Conservation (phyloP, 2,329 filamentous ascomycete species). For the Sarocladium kiliense region DNA sequence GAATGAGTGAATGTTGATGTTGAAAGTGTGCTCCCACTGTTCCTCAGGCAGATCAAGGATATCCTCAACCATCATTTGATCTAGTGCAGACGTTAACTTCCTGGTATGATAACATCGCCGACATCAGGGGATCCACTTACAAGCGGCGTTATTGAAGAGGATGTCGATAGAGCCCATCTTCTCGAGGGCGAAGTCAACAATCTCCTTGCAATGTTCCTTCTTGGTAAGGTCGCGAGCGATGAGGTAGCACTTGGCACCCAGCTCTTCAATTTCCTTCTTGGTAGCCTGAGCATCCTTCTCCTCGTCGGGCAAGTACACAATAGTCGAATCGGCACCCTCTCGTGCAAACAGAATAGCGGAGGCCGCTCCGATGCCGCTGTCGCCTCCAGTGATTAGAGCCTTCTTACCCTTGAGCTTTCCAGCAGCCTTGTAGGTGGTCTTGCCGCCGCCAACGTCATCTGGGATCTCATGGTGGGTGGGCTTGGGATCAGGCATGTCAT, state of each 20-base stretch:
- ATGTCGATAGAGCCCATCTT: constrained; percentile 68
- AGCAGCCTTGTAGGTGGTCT: constrained; percentile 67
- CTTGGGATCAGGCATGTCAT: constrained; percentile 27
- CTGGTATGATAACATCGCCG: too few species aligned
- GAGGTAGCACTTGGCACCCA: constrained; percentile 61
- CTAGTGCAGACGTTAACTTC: too few species aligned
- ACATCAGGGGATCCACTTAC: constrained; percentile 35
- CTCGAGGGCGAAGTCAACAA: constrained; percentile 61
- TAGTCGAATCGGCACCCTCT: constrained; percentile 71
- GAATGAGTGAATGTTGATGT: constrained; percentile 77
- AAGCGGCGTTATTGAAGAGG: constrained; percentile 69
- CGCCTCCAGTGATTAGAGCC: constrained; percentile 76
- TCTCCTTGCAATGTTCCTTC: constrained; percentile 52
- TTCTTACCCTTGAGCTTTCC: constrained; percentile 71
- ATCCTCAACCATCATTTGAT: constrained; percentile 60
- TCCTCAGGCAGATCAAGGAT: constrained; percentile 70
- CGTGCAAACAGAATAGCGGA: constrained; percentile 73
- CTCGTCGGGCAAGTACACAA: constrained; percentile 71
- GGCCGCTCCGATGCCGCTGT: constrained; percentile 73
- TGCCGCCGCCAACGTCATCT: constrained; percentile 56
- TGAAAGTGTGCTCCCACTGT: constrained; percentile 75
- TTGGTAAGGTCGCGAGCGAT: constrained; percentile 60
- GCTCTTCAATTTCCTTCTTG: constrained; percentile 61
- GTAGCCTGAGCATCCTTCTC: constrained; percentile 72
- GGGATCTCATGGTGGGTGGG: constrained; percentile 63